Conservation (phyloP, 352 stramenopile species). For the Pythium diclinum region DNA sequence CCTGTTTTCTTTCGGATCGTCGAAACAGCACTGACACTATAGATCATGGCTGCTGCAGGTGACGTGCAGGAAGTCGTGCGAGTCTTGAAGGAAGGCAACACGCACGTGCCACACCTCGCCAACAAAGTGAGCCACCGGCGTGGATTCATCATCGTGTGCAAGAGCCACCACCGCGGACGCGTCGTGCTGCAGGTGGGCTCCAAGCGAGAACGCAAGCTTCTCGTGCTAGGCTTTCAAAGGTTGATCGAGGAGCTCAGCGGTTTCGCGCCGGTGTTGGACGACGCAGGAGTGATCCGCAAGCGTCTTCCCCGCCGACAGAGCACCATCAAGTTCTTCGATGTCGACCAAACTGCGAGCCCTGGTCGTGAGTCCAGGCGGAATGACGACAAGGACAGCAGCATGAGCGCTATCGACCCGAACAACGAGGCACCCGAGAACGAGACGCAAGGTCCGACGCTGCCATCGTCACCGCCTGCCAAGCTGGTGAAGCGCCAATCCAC, state of each 20-base stretch:
- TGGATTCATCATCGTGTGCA: conserved; percentile 63
- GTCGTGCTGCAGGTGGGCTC: conserved; percentile 58
- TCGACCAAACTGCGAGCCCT: conserved; percentile 8
- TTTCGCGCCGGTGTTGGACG: conserved; percentile 42
- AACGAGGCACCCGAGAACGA: conserved; percentile 7
- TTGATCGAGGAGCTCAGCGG: conserved; percentile 50
- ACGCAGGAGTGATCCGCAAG: conserved; percentile 42
- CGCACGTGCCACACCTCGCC: conserved; percentile 39
- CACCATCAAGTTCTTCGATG: conserved; percentile 51
- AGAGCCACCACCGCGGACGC: conserved; percentile 57
- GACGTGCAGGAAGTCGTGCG: conserved; percentile 58
- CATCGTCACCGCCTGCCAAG: conserved; percentile 4
- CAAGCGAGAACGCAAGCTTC: conserved; percentile 56
- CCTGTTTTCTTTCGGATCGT: background rate
- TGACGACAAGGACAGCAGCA: background rate
- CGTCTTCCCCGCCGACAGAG: conserved; percentile 43
- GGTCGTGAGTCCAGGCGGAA: background rate
- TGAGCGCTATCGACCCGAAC: background rate
- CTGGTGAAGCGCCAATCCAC: conserved; percentile 14
- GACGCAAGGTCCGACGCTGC: background rate
- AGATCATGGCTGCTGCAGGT: conserved; percentile 29
- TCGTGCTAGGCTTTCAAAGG: conserved; percentile 54
- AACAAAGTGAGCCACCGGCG: conserved; percentile 66
- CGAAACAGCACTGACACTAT: background rate
- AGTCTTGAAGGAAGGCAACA: conserved; percentile 51